These are phyloP conservation scores for Ophiostoma quercus DNA, from an alignment of 2,329 filamentous ascomycete species.

Conservation along the genomic window DNA sequence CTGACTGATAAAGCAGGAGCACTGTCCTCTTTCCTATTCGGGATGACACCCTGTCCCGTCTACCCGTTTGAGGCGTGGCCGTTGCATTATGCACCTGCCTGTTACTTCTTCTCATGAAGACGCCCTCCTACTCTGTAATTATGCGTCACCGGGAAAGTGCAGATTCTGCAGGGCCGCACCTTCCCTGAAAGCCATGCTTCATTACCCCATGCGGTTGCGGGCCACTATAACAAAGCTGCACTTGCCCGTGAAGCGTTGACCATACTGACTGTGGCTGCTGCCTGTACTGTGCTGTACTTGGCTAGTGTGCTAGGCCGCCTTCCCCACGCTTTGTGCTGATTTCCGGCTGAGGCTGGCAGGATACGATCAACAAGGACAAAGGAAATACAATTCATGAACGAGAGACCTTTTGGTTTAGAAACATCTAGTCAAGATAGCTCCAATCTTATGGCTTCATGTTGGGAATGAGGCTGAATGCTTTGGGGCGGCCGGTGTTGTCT, in stretches of 20 bases:
- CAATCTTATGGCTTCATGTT: not conserved
- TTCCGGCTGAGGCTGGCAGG: not conserved
- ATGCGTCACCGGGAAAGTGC: constrained; percentile 6
- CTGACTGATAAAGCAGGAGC: not conserved
- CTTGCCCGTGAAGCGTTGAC: not conserved
- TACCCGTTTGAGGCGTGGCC: not conserved
- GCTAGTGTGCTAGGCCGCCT: not conserved
- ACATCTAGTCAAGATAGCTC: no score
- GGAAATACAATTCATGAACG: not conserved
- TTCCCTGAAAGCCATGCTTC: constrained; percentile 5
- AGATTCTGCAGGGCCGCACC: constrained; percentile 8
- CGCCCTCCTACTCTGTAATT: not conserved
- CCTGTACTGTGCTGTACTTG: no score
- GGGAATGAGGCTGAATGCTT: not conserved
- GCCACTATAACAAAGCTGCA: not conserved
- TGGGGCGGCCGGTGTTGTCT: not conserved
- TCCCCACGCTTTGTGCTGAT: not conserved
- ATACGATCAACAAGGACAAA: not conserved
- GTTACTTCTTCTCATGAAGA: not conserved
- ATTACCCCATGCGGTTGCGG: not conserved
- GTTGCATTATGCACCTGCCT: not conserved
- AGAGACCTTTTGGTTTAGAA: no score
- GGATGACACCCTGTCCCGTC: not conserved
- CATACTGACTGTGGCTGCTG: not conserved
- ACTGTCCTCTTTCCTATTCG: not conserved